phyloP scores from a whole-genome alignment of 2,329 filamentous ascomycete genomes.

The Aspergillus sp. region DNA sequence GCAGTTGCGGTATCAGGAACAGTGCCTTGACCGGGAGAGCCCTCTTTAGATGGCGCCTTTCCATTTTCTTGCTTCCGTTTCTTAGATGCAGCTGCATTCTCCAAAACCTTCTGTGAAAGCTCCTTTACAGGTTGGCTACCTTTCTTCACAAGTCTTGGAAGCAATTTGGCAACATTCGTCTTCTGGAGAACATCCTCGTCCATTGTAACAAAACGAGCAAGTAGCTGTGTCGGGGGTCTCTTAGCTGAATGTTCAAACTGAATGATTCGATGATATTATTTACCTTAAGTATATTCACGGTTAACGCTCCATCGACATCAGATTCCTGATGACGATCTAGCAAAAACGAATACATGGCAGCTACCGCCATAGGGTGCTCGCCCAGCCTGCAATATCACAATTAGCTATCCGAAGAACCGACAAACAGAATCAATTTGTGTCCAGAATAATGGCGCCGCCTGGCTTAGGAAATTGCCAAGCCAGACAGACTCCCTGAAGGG shows the following conservation, averaged over 20 bases:
- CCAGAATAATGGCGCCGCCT: background rate
- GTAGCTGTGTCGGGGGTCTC: constrained; percentile 36
- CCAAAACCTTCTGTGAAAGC: constrained; percentile 51
- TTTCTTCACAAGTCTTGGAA: constrained; percentile 55
- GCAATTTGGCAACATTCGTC: constrained; percentile 55
- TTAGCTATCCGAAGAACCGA: constrained; percentile 19
- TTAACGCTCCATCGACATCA: constrained; percentile 43
- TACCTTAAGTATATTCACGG: constrained; percentile 44
- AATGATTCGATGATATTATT: constrained; percentile 2
- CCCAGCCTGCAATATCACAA: constrained; percentile 37
- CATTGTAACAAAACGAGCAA: constrained; percentile 53
- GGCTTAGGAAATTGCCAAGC: background rate
- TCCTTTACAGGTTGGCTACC: constrained; percentile 53
- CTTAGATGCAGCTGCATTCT: constrained; percentile 41
- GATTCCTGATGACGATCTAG: constrained; percentile 45
- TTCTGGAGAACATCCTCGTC: constrained; percentile 55
- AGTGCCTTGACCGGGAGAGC: constrained; percentile 21
- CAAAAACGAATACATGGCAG: constrained; percentile 45
- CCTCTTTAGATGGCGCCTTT: constrained; percentile 34
- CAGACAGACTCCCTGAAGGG: too few relatives aligned
- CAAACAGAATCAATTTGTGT: background rate
- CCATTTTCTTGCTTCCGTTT: constrained; percentile 38
- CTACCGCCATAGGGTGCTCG: constrained; percentile 44
- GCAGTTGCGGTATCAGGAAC: constrained; percentile 6
- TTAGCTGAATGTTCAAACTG: background rate